Conservation (phyloP, 2,329 filamentous ascomycete genomes). For the Pseudocercospora eumusae region DNA sequence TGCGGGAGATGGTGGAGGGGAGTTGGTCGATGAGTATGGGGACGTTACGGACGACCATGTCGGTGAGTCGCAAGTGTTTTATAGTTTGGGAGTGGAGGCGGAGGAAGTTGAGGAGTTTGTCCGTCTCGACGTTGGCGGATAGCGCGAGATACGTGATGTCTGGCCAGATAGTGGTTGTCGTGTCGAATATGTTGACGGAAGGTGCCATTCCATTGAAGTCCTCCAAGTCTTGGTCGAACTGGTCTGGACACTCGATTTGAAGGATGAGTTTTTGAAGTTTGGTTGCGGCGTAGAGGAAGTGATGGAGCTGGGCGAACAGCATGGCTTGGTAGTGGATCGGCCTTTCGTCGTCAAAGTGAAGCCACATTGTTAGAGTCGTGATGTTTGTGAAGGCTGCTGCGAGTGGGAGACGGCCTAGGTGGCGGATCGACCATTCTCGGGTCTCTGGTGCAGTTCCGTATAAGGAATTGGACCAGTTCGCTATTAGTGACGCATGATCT, state of each 20-base stretch:
- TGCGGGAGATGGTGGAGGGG: not conserved
- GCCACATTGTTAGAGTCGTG: constrained; percentile 3
- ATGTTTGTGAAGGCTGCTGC: constrained; percentile 3
- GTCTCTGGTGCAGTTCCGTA: not conserved
- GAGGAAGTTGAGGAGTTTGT: not conserved
- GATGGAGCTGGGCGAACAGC: not conserved
- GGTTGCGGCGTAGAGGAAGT: not conserved
- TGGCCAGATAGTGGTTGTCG: not conserved
- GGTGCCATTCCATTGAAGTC: not conserved
- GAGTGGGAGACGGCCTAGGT: not conserved
- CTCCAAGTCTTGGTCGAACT: not conserved
- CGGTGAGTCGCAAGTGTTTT: not conserved
- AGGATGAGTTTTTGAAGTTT: not conserved
- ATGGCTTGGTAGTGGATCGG: not conserved
- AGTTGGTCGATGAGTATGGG: not conserved
- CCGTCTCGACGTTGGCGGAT: not conserved
- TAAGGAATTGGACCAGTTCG: not conserved
- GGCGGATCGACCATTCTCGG: not conserved
- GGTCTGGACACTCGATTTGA: not conserved
- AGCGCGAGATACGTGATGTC: not conserved
- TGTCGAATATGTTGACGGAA: not conserved
- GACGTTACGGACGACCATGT: not conserved
- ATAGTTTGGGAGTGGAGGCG: not conserved
- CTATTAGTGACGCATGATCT: not conserved
- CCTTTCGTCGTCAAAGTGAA: not conserved